Conservation (phyloP, 768 basidiomycete genomes). For the Kwoniella sp. region DNA sequence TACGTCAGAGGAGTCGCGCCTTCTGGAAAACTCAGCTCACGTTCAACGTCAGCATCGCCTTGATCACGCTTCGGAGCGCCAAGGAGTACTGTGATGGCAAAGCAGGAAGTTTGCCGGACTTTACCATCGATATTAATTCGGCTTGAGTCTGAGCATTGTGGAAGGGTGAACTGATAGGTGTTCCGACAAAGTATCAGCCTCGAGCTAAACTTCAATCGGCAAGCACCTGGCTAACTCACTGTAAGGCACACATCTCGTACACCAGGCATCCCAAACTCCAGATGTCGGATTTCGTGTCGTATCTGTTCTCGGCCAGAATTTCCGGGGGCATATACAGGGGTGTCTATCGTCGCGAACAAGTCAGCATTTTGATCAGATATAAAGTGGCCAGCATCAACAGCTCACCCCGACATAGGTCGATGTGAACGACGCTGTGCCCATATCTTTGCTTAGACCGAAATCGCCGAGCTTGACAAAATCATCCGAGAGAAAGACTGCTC, state of each 20-base stretch:
- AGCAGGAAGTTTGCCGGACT: slow-evolving; percentile 47
- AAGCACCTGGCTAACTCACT: slow-evolving; percentile 56
- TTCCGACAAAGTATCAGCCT: slow-evolving; percentile 8
- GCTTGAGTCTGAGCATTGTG: slow-evolving; percentile 50
- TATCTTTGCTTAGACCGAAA: slow-evolving; percentile 92
- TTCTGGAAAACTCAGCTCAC: slow-evolving; percentile 27
- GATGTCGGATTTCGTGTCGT: slow-evolving; percentile 97
- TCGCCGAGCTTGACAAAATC: slow-evolving; percentile 94
- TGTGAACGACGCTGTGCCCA: slow-evolving; percentile 83
- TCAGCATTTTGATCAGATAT: slow-evolving; percentile 13
- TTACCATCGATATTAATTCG: slow-evolving; percentile 52
- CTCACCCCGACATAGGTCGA: slow-evolving; percentile 95
- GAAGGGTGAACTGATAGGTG: slow-evolving; percentile 52
- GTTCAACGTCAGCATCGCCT: slow-evolving; percentile 51
- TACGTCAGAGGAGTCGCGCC: background rate
- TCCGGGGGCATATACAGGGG: slow-evolving; percentile 99
- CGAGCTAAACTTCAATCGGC: background rate
- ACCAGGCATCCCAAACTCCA: slow-evolving; percentile 98
- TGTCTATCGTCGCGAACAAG: slow-evolving; percentile 64
- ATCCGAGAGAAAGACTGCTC: slow-evolving; percentile 83
- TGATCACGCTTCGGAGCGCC: slow-evolving; percentile 45
- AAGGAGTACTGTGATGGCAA: slow-evolving; percentile 47
- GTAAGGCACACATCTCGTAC: slow-evolving; percentile 91
- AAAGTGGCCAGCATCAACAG: slow-evolving; percentile 18
- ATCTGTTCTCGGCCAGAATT: slow-evolving; percentile 93